These are phyloP conservation scores for Picochlorum sp. DNA, from an alignment of 139 green algal genomes.

Conservation along the genomic window DNA sequence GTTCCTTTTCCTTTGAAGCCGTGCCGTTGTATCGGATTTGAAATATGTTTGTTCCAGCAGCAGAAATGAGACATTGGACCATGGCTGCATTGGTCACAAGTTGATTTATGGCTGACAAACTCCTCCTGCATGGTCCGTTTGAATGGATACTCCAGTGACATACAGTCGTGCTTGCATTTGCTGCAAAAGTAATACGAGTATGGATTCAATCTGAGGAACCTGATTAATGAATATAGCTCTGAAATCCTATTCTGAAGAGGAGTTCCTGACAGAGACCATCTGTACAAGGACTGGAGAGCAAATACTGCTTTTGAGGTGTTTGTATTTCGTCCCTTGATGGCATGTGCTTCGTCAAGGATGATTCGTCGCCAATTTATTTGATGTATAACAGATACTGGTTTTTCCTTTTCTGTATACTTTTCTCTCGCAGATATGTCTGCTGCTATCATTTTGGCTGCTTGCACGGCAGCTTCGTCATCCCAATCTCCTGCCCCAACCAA, in stretches of 20 bases:
- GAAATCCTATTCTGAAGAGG: slow-evolving; percentile 82
- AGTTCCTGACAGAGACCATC: slow-evolving; percentile 76
- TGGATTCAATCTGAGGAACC: slow-evolving; percentile 79
- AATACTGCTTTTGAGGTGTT: slow-evolving; percentile 81
- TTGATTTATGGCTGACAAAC: slow-evolving; percentile 2
- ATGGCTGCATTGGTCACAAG: slow-evolving; percentile 34
- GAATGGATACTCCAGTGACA: slow-evolving; percentile 65
- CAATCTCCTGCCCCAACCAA: slow-evolving; percentile 6
- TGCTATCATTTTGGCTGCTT: slow-evolving; percentile 38
- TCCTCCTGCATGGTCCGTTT: slow-evolving; percentile 10
- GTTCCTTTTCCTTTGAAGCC: slow-evolving; percentile 52
- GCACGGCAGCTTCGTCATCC: slow-evolving; percentile 22
- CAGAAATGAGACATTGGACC: slow-evolving; percentile 61
- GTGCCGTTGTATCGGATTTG: slow-evolving; percentile 61
- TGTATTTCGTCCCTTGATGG: slow-evolving; percentile 78
- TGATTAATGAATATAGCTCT: slow-evolving; percentile 87
- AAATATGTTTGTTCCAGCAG: slow-evolving; percentile 65
- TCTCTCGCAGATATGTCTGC: not conserved
- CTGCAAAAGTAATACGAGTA: slow-evolving; percentile 93
- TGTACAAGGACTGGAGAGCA: slow-evolving; percentile 52
- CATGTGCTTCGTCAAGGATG: slow-evolving; percentile 84
- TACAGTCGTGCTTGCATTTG: slow-evolving; percentile 36
- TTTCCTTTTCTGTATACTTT: slow-evolving; percentile 2
- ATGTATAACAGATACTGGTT: slow-evolving; percentile 27
- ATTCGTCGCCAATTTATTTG: slow-evolving; percentile 70